Evolutionary conservation across 225 moss, liverwort and hornwort species (phyloP), one percentile per base, ranked within the genome.

Genomic region (Anthoceros angustus): DNA sequence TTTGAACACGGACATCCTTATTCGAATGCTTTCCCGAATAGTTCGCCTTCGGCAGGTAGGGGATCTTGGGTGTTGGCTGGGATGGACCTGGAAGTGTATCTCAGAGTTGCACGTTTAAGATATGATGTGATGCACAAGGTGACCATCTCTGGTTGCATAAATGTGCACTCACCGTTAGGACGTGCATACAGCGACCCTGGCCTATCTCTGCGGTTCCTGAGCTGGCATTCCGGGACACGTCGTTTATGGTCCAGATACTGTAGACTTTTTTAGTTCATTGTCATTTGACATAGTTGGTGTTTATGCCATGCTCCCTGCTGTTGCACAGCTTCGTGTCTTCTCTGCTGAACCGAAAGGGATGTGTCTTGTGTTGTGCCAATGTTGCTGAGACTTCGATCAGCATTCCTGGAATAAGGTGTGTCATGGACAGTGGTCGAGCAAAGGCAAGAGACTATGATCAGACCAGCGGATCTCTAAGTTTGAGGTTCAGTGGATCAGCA

Each of bases 331-430:
- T 2, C 45, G 16, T 46, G 45, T 46, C 2, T 46, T 46, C 16
- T 1, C 45, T 46, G 45, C 16, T 46, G 45, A 1, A 46, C 45
- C 45, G 45, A 79, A 81, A 69, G 92, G 87, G 61, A 83, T 72
- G 18, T 86, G 95, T 1, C 85, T 98, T 70, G 87, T 49, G 95
- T 98, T 39, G 87, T 98, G 72, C 95, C 16, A 89, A 98, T 79
- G 91, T 98, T 41, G 92, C 95, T 25, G 95, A 98, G 80, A 98
- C 95, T 62, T 98, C 91, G 62, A 92, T 92, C 43, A 98, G 91
- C n/a, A 98, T 98, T 42, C 95, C 92, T 50, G 95, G 95, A 25
- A 78, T 98, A 43, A 82, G 85, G 84, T 84, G 55, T 18, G 40
- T 62, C 61, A 82, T 98, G 64, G 98, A 98, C 69, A 85, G 87